Evolutionary conservation across 2,329 filamentous ascomycete species (phyloP).

Genomic region (Neospermospora avenae): DNA sequence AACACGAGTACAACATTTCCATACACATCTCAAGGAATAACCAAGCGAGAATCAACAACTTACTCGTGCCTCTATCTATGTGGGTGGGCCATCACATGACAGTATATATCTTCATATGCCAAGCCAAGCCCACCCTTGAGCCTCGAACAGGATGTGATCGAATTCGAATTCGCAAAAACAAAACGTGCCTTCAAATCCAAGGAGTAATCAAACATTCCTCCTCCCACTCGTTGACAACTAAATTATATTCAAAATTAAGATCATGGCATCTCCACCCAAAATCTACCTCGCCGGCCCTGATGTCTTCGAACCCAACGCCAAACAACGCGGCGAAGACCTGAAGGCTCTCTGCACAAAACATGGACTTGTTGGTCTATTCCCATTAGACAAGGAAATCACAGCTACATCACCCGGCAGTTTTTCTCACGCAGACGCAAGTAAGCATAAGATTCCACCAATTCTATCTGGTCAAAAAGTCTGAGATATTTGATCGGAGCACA

Average conservation of each 20-base stretch:
- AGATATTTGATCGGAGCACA: too few species aligned
- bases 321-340: constrained; percentile 19
- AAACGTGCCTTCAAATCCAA: background rate
- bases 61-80: background rate
- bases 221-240: too few species aligned
- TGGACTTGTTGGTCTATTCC: constrained; percentile 23
- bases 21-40: background rate
- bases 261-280: constrained; percentile 8
- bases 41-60: background rate
- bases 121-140: constrained; percentile 1
- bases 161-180: background rate
- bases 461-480: too few species aligned
- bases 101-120: background rate
- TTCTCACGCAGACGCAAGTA: constrained; percentile 17
- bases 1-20: background rate
- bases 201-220: too few species aligned
- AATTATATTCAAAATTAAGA: too few species aligned
- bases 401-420: constrained; percentile 14
- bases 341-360: constrained; percentile 23
- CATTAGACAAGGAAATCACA: constrained; percentile 23
- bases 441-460: too few species aligned
- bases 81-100: background rate
- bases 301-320: constrained; percentile 24
- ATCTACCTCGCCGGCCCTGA: constrained; percentile 31
- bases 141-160: background rate